Evolutionary conservation across 768 basidiomycete species (phyloP), one percentile per base, ranked within the genome.

Genomic region (Russula sp.): DNA sequence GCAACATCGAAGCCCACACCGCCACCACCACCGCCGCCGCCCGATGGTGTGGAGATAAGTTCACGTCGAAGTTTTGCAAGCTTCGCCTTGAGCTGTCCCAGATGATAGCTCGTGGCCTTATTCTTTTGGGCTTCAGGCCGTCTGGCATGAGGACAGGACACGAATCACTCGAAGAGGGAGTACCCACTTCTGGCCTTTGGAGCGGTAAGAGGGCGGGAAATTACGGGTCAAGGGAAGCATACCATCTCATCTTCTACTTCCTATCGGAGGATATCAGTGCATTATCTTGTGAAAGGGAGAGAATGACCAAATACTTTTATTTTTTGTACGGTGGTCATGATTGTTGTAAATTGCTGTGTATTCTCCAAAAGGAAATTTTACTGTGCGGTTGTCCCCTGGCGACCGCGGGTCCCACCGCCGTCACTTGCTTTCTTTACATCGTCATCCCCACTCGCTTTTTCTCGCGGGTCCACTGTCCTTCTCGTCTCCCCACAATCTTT

Each of bases 211-310:
- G 49, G 22, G 61, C 51, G 57, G 26, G 48, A 67, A 8, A 54
- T 67, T 57, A 62, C 42, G 48, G 64, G 54, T 52, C 62, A 65
- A 66, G 55, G 62, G 30, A 32, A 69, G 75, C 84, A 79, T 73
- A 90, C 92, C 94, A 94, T 94, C 77, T 94, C 93, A 91, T 93
- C 92, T 83, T 95, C 93, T 75, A 95, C 84, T 86, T 93, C 92
- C 89, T 92, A 64, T 46, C 30, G 61, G 62, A 32, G 65, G 68
- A 60, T 20, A 13, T 57, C 22, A 64, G 54, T 48, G 59, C 8
- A 42, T 26, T 30, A 44, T 30, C 4, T 36, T 20, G 2, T 42
- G 67, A 56, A 26, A 59, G 68, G 57, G 75, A 72, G 68, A 38
- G 49, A 64, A 61, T 61, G 18, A 53, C 36, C 40, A 40, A n/a